Percentiles rank a stretch among this genome's conserved stretches.
phyloP scores from a whole-genome alignment of 1,139 yeast species.

The Geotrichum australiense region DNA sequence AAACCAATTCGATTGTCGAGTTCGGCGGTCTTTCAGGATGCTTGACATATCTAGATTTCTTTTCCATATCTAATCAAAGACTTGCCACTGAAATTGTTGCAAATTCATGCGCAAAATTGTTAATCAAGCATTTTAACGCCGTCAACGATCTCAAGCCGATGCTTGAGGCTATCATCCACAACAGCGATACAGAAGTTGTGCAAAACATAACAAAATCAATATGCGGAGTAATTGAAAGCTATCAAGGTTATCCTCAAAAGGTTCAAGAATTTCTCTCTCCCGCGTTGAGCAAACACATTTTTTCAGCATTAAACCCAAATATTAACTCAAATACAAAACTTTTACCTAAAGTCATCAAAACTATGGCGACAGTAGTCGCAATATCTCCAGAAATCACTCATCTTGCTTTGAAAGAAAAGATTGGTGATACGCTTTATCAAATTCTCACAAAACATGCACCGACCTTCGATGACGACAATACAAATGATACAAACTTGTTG shows the following conservation, averaged over 20 bases:
- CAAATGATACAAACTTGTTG: conserved; percentile 17
- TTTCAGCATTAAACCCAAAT: conserved; percentile 24
- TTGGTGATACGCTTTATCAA: conserved; percentile 32
- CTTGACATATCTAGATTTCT: conserved; percentile 73
- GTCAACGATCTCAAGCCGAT: conserved; percentile 55
- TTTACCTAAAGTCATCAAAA: conserved; percentile 28
- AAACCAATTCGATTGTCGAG: conserved; percentile 32
- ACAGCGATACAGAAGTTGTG: conserved; percentile 57
- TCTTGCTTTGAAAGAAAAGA: conserved; percentile 25
- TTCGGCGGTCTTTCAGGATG: conserved; percentile 63
- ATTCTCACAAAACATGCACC: conserved; percentile 32
- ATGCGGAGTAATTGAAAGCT: conserved; percentile 53
- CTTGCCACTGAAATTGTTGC: conserved; percentile 75
- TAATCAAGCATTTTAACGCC: conserved; percentile 40
- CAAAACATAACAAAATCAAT: conserved; percentile 66
- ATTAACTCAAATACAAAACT: conserved; percentile 21
- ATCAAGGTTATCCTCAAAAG: conserved; percentile 40
- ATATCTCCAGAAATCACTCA: conserved; percentile 31
- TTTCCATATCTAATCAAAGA: conserved; percentile 83
- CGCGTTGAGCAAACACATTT: conserved; percentile 23
- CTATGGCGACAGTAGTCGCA: conserved; percentile 41
- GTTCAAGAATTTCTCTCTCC: conserved; percentile 43
- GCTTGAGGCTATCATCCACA: conserved; percentile 54
- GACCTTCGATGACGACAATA: conserved; percentile 24
- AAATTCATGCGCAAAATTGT: conserved; percentile 56